phyloP scores from a whole-genome alignment of 768 basidiomycete genomes.

The Amanita jacksonii region DNA sequence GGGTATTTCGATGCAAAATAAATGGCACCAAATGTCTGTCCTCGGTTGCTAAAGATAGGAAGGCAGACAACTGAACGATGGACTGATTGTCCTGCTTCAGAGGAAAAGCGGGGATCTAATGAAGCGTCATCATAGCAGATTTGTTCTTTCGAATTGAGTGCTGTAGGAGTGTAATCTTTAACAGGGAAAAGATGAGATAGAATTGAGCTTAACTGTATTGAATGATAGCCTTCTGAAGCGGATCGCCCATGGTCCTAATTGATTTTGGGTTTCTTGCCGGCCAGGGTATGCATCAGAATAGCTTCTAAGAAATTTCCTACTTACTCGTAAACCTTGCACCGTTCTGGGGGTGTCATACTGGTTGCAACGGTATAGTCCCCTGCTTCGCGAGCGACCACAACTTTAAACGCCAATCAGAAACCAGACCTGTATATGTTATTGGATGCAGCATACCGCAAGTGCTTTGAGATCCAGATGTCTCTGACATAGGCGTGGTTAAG shows the following conservation, averaged over 20 bases:
- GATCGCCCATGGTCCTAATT: conserved; percentile 48
- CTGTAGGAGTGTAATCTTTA: conserved; percentile 22
- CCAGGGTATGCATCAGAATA: neutral
- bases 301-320: conserved; percentile 15
- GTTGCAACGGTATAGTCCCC: conserved; percentile 67
- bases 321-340: conserved; percentile 62
- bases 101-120: conserved; percentile 56
- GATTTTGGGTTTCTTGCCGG: conserved; percentile 45
- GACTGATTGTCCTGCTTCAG: conserved; percentile 52
- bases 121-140: conserved; percentile 53
- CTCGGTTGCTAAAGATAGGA: conserved; percentile 66
- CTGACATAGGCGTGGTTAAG: conserved; percentile 18
- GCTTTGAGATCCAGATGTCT: conserved; percentile 57
- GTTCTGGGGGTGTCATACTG: conserved; percentile 48
- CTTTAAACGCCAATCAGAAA: conserved; percentile 18
- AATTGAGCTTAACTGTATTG: conserved; percentile 41
- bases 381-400: conserved; percentile 59
- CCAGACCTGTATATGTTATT: neutral
- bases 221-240: conserved; percentile 57
- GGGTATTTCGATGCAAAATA: conserved; percentile 59
- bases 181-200: neutral
- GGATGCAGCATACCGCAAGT: conserved; percentile 36
- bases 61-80: conserved; percentile 58
- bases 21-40: conserved; percentile 65
- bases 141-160: conserved; percentile 56